Evolutionary conservation across 768 basidiomycete genomes (phyloP).

Genomic region (Lentinula lateritia): DNA sequence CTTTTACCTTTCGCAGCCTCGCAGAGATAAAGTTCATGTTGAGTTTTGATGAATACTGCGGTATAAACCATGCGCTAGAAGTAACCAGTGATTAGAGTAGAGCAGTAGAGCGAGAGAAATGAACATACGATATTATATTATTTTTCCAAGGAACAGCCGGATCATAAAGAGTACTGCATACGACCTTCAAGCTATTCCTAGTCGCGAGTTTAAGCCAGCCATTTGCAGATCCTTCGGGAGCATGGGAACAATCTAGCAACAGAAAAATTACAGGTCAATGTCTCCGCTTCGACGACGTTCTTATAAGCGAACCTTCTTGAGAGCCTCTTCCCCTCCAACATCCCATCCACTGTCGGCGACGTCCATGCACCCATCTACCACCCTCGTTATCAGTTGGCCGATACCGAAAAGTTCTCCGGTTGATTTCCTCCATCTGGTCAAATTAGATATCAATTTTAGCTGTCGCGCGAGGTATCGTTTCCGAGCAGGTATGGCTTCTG

Average conservation of each 20-base stretch:
- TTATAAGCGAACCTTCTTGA: conserved; percentile 17
- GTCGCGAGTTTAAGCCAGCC: neutral
- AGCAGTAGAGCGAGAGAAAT: neutral
- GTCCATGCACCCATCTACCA: conserved; percentile 56
- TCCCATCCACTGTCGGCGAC: conserved; percentile 81
- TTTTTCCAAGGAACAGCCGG: too few relatives aligned
- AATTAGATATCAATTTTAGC: conserved; percentile 67
- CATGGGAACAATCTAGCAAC: neutral
- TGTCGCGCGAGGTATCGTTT: conserved; percentile 61
- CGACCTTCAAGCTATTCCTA: neutral
- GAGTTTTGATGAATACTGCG: neutral
- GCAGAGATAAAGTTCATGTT: neutral
- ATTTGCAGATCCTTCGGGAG: conserved; percentile 2
- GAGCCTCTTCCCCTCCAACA: conserved; percentile 69
- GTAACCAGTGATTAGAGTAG: neutral
- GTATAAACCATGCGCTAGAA: neutral
- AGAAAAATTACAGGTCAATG: neutral
- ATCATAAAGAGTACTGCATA: neutral
- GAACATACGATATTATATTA: neutral
- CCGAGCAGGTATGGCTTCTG: conserved; percentile 68
- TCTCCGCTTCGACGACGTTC: neutral
- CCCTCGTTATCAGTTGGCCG: conserved; percentile 45
- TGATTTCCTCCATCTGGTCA: conserved; percentile 74
- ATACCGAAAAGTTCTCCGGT: conserved; percentile 54
- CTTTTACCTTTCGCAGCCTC: neutral